These are phyloP conservation scores for Umbelopsis sp. DNA, from an alignment of 192 early-diverging fungal genomes.

Conservation along the genomic window DNA sequence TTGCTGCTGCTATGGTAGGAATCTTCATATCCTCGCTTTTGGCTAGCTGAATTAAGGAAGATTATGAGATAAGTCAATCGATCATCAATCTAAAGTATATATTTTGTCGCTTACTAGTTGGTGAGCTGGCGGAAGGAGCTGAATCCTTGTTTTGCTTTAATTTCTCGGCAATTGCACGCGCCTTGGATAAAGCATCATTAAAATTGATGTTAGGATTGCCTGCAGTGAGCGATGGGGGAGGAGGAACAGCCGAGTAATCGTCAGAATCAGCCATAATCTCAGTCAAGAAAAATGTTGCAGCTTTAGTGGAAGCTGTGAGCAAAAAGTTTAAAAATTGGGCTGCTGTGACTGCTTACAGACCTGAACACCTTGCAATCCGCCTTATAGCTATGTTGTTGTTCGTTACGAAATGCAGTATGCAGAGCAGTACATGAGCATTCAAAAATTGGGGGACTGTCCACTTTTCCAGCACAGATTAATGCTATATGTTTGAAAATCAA, in stretches of 20 bases:
- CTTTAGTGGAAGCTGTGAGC: not conserved
- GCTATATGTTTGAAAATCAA: too few species aligned
- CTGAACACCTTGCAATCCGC: too few species aligned
- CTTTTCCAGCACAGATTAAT: too few species aligned
- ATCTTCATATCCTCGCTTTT: conserved; percentile 33
- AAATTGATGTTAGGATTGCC: conserved; percentile 54
- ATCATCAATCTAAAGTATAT: not conserved
- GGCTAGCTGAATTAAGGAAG: conserved; percentile 19
- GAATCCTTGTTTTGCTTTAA: conserved; percentile 47
- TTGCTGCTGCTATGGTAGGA: conserved; percentile 23
- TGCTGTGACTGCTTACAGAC: not conserved
- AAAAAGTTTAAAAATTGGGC: not conserved
- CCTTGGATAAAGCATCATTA: conserved; percentile 69
- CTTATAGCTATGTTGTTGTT: too few species aligned
- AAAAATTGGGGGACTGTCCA: too few species aligned
- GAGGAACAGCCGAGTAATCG: conserved; percentile 44
- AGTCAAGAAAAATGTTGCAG: not conserved
- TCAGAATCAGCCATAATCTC: conserved; percentile 6
- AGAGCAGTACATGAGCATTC: too few species aligned
- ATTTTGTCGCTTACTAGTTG: conserved; percentile 12
- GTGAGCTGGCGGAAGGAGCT: conserved; percentile 30
- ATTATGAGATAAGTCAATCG: not conserved
- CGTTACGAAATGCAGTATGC: too few species aligned
- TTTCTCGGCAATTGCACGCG: conserved; percentile 78
- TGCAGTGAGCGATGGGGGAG: conserved; percentile 37